Evolutionary conservation across 768 basidiomycete species (phyloP), one percentile per base, ranked within the genome.

Genomic region (Termitomyces sp.): DNA sequence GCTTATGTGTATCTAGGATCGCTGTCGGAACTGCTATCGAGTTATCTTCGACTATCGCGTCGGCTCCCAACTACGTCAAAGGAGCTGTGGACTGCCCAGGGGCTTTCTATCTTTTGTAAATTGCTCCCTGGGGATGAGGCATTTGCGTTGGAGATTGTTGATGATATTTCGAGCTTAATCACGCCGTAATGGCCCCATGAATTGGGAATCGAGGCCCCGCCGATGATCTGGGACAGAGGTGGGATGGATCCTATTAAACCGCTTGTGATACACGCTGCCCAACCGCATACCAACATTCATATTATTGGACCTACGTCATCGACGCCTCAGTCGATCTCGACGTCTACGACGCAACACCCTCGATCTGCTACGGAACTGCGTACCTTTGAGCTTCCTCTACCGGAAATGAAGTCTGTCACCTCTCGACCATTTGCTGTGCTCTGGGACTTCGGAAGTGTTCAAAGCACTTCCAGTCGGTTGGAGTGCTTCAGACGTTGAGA

Each of bases 61-160:
- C 67, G 74, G 12, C 73, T 84, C 12, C 86, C 88, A 5, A 78
- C 70, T 21, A 78, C 78, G n/a, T 70, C 79, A 3, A 71, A 76
- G 30, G 77, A 83, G 54, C 65, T 85, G 19, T 90, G 89, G 88
- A 71, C 87, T 40, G 82, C 83, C 0, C 86, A 88, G 60, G 81
- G 83, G 3, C 77, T 86, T 35, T 71, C 80, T 0, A 77, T 89
- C 45, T 62, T 89, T 0, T 61, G 70, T 12, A 71, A 78, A 37
- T 72, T 87, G 23, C 72, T 84, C 12, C 89, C 87, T 0, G 92
- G 93, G 12, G 89, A 95, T 60, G 94, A 95, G 66, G 80, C 80
- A 1, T 64, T 72, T 38, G 86, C 81, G 0, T 60, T 73, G 23
- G 67, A 66, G 23, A 70, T 82, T 53, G 57, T 84, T 23, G 68